These are phyloP conservation scores for Coemansia guatemalensis DNA, from an alignment of 192 early-diverging fungal species.

Conservation along the genomic window DNA sequence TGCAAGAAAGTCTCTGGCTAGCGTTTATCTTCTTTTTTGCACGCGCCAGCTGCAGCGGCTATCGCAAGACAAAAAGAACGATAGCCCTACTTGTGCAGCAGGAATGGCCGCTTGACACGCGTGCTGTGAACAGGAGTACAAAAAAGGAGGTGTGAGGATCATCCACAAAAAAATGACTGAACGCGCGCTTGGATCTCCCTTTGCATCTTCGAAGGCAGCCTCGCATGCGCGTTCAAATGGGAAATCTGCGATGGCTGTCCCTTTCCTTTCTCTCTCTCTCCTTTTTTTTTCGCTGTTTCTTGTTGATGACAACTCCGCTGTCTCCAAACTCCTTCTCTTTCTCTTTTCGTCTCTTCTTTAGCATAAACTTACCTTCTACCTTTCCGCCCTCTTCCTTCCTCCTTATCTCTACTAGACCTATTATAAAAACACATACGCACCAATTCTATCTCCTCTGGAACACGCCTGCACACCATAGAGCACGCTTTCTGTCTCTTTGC, in stretches of 20 bases:
- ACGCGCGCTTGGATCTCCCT: conserved; percentile 6
- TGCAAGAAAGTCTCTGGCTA: background rate
- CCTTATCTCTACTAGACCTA: background rate
- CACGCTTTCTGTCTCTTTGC: background rate
- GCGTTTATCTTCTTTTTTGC: background rate
- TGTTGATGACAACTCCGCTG: conserved; percentile 5
- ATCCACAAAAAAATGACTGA: background rate
- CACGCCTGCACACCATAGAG: no score
- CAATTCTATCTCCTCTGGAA: no score
- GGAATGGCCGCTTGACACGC: background rate
- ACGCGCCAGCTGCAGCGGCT: background rate
- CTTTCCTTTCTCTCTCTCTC: conserved; percentile 5
- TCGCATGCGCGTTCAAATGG: background rate
- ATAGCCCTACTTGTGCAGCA: background rate
- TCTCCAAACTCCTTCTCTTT: background rate
- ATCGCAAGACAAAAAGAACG: background rate
- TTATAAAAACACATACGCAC: no score
- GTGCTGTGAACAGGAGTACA: background rate
- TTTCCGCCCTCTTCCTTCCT: no score
- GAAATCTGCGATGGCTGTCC: background rate
- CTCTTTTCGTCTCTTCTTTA: background rate
- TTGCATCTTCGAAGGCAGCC: background rate
- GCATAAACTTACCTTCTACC: conserved; percentile 5
- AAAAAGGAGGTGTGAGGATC: background rate
- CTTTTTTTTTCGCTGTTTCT: conserved; percentile 1